Base-by-base conservation (phyloP, 306 rosid species). In the Inga laurina region DNA sequence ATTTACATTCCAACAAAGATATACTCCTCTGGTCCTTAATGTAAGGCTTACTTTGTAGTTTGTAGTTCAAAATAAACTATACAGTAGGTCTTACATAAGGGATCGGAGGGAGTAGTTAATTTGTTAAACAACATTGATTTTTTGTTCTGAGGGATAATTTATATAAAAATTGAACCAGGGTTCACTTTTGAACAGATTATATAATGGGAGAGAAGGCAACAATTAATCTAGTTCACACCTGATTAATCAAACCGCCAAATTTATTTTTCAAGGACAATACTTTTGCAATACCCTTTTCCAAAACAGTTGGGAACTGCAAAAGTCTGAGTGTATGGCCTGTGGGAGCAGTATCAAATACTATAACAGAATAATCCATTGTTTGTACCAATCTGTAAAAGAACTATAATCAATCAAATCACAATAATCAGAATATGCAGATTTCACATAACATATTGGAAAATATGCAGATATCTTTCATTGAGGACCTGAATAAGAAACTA, bases 321-420 rank as follows among this genome's bases (percentile, higher is more conserved):
- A 92, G 78, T 32, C 96, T 87, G 48, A 92, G 92, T 2, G 96
- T 90, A 82, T 90, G 93, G 46, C 96, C 93, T 64, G 96, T 92
- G 78, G 96, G 96, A 67, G 96, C 93, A 66, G 96, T 92, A 79
- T 92, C 93, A 74, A 90, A 92, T 65, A 92, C 93, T 75, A 92
- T 92, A 34, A 92, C 91, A 21, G 96, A 92, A 64, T 92, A 92
- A 77, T 92, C 96, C 96, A 92, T 90, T 51, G 96, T 88, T 81
- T 92, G 96, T 51, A 92, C 93, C 87, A 92, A 83, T 87, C 96
- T 92, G 90, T 81, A 72, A 46, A 71, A 78, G 57, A 22, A 46
- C 21, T 73, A 44, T 57, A 49, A 59, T 56, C 10, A 76, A 49
- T 46, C 43, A 68, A 48, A 52, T 43, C 77, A 70, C 61, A 44